Base-by-base conservation (phyloP, 164 flowering plant genomes). In the Piper longum region DNA sequence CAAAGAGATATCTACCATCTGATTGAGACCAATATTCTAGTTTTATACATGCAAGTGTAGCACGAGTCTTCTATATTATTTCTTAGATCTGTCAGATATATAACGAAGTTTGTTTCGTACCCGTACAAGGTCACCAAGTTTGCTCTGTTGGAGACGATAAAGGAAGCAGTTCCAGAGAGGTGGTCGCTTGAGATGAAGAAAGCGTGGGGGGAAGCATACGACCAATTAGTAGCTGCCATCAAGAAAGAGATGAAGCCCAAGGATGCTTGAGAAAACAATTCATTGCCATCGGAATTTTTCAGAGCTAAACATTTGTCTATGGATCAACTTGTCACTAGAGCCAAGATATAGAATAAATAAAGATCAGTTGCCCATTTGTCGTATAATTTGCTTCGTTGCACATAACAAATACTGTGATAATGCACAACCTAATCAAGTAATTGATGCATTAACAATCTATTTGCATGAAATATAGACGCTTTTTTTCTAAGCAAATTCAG, bases 171-270 rank as follows among this genome's bases (percentile, higher is more conserved):
- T 6, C 86, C 91, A 16, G 87, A 85, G 45, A 88, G 85, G 93
- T 91, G 91, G 95, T 82, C 91, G 19, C 70, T 74, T 2, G 88
- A 83, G 67, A 88, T 91, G 88, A 91, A 83, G 82, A 70, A 26
- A 59, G 98, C 96, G 2, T 91, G 93, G 93, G 82, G 70, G 44
- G 80, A 78, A 78, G 89, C 96, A 70, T 91, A 81, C 68, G 88
- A 88, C 70, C 83, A 84, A 66, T 61, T 86, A 66, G 91, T 71
- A 43, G 83, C 79, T 52, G 87, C 93, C 45, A 85, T 91, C 42
- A 88, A 82, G 70, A 40, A 72, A 17, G 86, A 86, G 71, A 88
- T 88, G 96, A 81, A 83, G 69, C 81, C 86, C 12, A 7, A 56
- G 18, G 43, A 73, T 39, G 61, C 77, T 56, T 40, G 56, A 48